Evolutionary conservation across 352 stramenopile genomes (phyloP), one percentile per base, ranked within the genome.

Genomic region (Hyaloperonospora arabidopsidis): DNA sequence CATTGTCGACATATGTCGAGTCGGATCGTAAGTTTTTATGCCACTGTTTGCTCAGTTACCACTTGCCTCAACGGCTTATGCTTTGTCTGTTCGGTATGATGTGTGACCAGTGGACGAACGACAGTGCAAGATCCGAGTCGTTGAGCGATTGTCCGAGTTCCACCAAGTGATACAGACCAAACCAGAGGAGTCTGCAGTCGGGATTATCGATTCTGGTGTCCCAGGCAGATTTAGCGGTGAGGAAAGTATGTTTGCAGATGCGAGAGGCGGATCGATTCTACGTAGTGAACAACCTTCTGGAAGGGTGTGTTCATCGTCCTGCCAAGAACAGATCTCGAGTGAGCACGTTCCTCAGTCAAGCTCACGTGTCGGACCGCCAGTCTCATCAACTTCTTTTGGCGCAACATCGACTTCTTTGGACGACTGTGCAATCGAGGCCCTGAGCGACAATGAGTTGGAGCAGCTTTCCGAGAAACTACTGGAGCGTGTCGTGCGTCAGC

Each of bases 51-150:
- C 2, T 44, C 5, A 21, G 4, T 15, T 5, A 15, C 2, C 44
- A 15, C 34, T 40, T 39, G 4, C 21, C 25, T 23, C 35, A 53
- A 0, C 1, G 54, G 17, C 28, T 63, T 11, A 49, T 45, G 2
- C 12, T 36, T 53, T 52, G 10, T 25, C 46, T 43, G 12, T 22
- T 41, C 38, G 34, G 19, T 60, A 25, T 45, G 13, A 32, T 32
- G 10, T 56, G n/a, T 65, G n/a, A 14, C 54, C 63, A 93, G 84
- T 91, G 61, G 77, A 93, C 43, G 80, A 93, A 38, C 75, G 84
- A 2, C 84, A 93, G 58, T 93, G 80, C 72, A 93, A 93, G 49
- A 93, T 93, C 55, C 80, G 81, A 48, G 81, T 93, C 1, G 84
- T 93, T 1, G 84, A 93, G 52, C 77, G 84, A 0, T 57, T 93